These are phyloP conservation scores for Bombardia bombarda DNA, from an alignment of 495 filamentous ascomycete species.

Conservation along the genomic window DNA sequence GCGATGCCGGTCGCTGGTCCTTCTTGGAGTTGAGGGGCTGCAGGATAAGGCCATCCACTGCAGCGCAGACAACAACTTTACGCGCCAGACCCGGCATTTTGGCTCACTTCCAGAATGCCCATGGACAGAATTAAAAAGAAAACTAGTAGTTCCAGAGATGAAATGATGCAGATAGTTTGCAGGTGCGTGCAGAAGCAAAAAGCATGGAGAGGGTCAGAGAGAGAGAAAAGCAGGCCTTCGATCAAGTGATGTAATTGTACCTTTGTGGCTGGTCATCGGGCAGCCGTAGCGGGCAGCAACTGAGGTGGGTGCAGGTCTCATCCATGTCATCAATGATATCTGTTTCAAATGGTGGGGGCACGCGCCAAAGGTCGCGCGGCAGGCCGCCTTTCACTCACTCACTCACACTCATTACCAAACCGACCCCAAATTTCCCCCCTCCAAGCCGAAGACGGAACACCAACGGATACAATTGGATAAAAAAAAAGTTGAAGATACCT, in stretches of 20 bases:
- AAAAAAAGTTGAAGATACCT: neutral
- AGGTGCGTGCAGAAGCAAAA: neutral
- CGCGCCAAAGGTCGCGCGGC: no score
- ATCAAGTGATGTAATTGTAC: conserved; percentile 1
- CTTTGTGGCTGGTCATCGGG: neutral
- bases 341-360: neutral
- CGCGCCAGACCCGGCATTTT: conserved; percentile 67
- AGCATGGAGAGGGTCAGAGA: neutral
- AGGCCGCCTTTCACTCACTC: no score
- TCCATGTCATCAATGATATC: neutral
- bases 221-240: neutral
- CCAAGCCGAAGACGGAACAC: no score
- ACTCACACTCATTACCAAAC: no score
- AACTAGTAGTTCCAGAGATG: neutral
- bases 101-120: neutral
- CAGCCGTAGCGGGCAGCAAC: neutral
- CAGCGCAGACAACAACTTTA: conserved; percentile 73
- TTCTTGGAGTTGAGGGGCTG: conserved; percentile 53
- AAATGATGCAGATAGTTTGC: neutral
- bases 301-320: no score
- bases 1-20: conserved; percentile 36
- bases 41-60: conserved; percentile 78
- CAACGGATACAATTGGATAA: no score
- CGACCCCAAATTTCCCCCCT: no score
- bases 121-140: neutral